A percentile compares a stretch with the other conserved stretches of the same genome.
These are phyloP conservation scores for Tricladium varicosporioides DNA, from an alignment of 2,329 filamentous ascomycete species.

Conservation along the genomic window DNA sequence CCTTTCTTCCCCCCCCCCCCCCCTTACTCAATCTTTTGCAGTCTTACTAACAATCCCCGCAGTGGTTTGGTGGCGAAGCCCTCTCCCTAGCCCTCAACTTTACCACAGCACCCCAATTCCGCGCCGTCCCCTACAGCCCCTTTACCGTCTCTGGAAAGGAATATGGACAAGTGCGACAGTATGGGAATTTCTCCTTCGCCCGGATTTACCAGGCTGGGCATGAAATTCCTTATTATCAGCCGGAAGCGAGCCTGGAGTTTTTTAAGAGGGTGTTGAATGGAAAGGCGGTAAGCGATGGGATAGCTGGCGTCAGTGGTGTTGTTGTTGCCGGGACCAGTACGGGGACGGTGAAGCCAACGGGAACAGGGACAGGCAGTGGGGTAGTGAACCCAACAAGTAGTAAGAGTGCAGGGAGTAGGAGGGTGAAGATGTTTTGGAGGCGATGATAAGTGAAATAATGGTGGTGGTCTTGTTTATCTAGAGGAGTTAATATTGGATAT, in stretches of 20 bases:
- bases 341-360: background rate
- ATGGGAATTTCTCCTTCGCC: constrained; percentile 67
- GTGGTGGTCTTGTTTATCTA: too few species aligned
- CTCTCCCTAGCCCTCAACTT: constrained; percentile 50
- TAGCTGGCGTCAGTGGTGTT: background rate
- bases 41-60: background rate
- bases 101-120: constrained; percentile 48
- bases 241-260: background rate
- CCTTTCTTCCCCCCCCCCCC: too few species aligned
- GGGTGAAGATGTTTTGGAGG: background rate
- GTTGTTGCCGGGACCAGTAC: background rate
- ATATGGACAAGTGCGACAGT: constrained; percentile 70
- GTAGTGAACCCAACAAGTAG: background rate
- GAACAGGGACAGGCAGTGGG: background rate
- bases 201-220: constrained; percentile 64
- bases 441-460: background rate
- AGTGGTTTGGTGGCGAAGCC: constrained; percentile 51
- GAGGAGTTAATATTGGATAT: too few species aligned
- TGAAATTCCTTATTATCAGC: constrained; percentile 11
- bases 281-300: background rate
- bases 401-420: background rate
- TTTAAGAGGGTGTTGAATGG: background rate
- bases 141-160: constrained; percentile 61
- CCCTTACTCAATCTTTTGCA: too few species aligned
- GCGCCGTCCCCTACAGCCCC: constrained; percentile 64